Evolutionary conservation across 768 basidiomycete species (phyloP), one percentile per base, ranked within the genome.

Genomic region (Chalciporus sphaerocephalus): DNA sequence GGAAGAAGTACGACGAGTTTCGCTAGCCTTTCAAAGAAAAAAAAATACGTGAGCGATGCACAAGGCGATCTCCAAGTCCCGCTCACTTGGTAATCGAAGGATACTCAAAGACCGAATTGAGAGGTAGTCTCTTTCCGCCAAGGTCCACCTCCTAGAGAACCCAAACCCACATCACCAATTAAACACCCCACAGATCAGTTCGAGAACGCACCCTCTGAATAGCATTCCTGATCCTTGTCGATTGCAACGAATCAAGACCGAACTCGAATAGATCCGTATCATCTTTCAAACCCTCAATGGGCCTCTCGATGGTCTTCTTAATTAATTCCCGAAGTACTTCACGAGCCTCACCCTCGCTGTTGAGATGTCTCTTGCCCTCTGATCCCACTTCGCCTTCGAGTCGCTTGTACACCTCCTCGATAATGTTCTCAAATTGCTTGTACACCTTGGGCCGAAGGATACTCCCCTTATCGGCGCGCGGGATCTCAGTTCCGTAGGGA

Each of bases 181-280:
- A 44, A 64, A 64, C 11, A 17, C 68, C 38, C 11, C n/a, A n/a
- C n/a, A n/a, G n/a, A n/a, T n/a, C n/a, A n/a, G n/a, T n/a, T n/a
- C n/a, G n/a, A n/a, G 4, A 35, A 41, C 47, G 24, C 27, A 69
- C 70, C 55, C 74, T 74, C 51, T 73, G 73, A 33, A 70, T 57
- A 2, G 63, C 60, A 53, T 80, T 81, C 18, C 77, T 58, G 22
- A 81, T 70, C n/a, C 75, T 62, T 4, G 73, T 72, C 10, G 74
- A 74, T 47, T 78, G 73, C 17, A 80, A 53, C 9, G 78, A 78
- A 55, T 81, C 76, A 23, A 81, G 65, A 20, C 80, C 80, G 38
- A 72, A 77, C 0, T 69, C 55, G 32, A 73, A 74, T 22, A 74
- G 39, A 42, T 78, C 76, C 20, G 67, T 68, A n/a, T 62, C 54